Conservation (phyloP, 352 stramenopile genomes). For the Thalassiosira mediterranea region DNA sequence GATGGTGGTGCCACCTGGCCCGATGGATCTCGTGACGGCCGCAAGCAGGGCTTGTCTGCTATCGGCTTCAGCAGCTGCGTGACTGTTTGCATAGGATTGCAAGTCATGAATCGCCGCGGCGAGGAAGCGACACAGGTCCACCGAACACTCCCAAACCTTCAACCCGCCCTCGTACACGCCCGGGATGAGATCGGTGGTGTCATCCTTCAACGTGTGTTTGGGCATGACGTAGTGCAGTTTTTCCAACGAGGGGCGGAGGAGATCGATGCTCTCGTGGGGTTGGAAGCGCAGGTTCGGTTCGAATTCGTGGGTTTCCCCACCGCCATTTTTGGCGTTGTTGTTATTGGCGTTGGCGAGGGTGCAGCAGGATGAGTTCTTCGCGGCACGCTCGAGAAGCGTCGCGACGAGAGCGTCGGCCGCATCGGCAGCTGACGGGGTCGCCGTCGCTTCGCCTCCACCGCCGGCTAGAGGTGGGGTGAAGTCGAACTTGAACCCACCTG, state of each 20-base stretch:
- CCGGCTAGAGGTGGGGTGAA: conserved; percentile 10
- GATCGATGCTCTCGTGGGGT: conserved; percentile 19
- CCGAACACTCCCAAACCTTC: conserved; percentile 80
- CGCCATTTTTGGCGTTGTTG: not conserved
- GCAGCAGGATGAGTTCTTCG: conserved; percentile 8
- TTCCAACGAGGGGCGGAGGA: conserved; percentile 8
- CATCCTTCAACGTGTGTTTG: conserved; percentile 27
- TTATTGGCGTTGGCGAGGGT: conserved; percentile 4
- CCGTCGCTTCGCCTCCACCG: not conserved
- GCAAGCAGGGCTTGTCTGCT: conserved; percentile 4
- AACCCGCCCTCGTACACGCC: conserved; percentile 80
- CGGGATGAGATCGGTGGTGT: conserved; percentile 67
- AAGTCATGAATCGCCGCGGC: conserved; percentile 19
- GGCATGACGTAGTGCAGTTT: conserved; percentile 33
- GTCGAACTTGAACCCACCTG: conserved; percentile 43
- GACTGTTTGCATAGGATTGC: not conserved
- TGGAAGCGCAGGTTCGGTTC: not conserved
- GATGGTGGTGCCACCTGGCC: conserved; percentile 36
- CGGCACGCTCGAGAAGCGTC: conserved; percentile 10
- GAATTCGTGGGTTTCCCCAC: not conserved
- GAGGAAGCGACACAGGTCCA: conserved; percentile 76
- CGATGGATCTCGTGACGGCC: conserved; percentile 30
- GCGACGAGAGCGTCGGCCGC: conserved; percentile 3
- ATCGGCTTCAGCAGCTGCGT: not conserved
- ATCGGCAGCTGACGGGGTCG: not conserved